Percentiles rank a stretch among this genome's conserved stretches.
Evolutionary conservation across 176 grass and related monocot species (phyloP).

Genomic region (Hordeum vulgare): MorexV3_pseudomolecules_assembly NC_058524.1:310001204-310001703

Average conservation of each 20-base stretch:
- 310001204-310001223: neutral
- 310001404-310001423: neutral
- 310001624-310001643: neutral
- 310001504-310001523: neutral
- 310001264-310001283: neutral
- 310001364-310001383: conserved; percentile 2
- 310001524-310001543: neutral
- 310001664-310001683: too few relatives aligned
- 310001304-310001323: neutral
- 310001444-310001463: neutral
- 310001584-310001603: neutral
- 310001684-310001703: neutral
- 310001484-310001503: neutral
- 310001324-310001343: neutral
- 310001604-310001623: neutral
- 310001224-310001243: neutral
- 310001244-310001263: neutral
- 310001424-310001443: neutral
- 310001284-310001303: neutral
- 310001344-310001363: neutral
- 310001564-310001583: neutral
- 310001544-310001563: neutral
- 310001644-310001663: neutral
- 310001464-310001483: neutral
- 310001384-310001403: neutral